Evolutionary conservation across 306 rosid genomes (phyloP), one percentile per base, ranked within the genome.

Genomic region (Mucuna pruriens): DNA sequence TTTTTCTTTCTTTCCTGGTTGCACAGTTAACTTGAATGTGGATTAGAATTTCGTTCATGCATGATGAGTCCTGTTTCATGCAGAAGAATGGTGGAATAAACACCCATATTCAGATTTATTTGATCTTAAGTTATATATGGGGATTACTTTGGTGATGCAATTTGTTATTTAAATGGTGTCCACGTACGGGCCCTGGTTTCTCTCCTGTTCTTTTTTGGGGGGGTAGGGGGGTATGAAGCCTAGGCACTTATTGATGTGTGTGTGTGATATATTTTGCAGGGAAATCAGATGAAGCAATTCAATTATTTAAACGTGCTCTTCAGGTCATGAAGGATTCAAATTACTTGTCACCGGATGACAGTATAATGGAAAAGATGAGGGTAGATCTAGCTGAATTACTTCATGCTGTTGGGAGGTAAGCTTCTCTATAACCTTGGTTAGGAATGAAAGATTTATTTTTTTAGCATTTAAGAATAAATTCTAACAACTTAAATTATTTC

Each of bases 331-430:
- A 66, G 80, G 90, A 91, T 78, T 91, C 97, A 69, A 88, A 90
- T 73, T 89, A 88, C 86, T 45, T 93, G 91, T 85, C 97, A 74
- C 58, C 51, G 2, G 95, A 91, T 85, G 94, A 93, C 85, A 86
- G 83, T 78, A 66, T 80, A 51, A 67, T 90, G 90, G 99, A 95
- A 85, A 93, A 93, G 87, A 91, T 93, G 85, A 88, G 94, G 81
- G 82, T 92, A 63, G 97, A 93, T 86, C 83, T 95, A 80, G 97
- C 97, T 39, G 94, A 93, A 71, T 84, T 95, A 76, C 92, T 95
- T 58, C 99, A 95, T 86, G 80, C 81, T 71, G 88, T 89, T 57
- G 97, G 99, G 77, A 88, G 97, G 97, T 95, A 85, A 76, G 49
- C 81, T 70, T 72, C 48, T 51, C 23, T 49, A 57, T 39, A 67